Evolutionary conservation across 108 stramenopile species (phyloP).

Genomic region (Nitzschia palea): DNA sequence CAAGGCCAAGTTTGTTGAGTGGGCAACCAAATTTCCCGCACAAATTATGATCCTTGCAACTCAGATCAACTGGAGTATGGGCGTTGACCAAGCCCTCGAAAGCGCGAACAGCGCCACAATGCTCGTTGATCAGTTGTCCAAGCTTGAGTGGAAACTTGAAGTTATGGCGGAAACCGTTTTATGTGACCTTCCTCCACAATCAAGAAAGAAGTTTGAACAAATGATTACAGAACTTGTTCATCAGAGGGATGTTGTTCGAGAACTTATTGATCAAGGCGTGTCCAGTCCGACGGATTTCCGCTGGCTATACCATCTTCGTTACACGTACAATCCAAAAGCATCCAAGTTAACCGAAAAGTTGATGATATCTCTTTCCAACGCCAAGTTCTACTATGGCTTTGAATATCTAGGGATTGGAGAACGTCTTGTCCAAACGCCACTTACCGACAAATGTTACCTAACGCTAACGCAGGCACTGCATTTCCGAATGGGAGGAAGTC

Average conservation of each 20-base stretch:
- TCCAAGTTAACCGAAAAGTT: conserved; percentile 76
- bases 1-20: conserved; percentile 73
- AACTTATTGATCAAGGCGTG: conserved; percentile 74
- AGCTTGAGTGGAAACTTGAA: conserved; percentile 76
- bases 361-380: conserved; percentile 89
- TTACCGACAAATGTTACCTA: conserved; percentile 97
- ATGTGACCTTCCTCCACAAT: conserved; percentile 78
- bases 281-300: conserved; percentile 75
- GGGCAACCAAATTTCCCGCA: conserved; percentile 90
- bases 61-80: conserved; percentile 91
- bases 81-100: conserved; percentile 78
- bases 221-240: conserved; percentile 98
- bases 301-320: conserved; percentile 94
- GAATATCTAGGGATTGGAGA: conserved; percentile 99
- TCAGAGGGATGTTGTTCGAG: conserved; percentile 93
- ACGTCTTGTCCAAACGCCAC: conserved; percentile 95
- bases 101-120: conserved; percentile 42
- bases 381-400: conserved; percentile 95
- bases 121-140: conserved; percentile 42
- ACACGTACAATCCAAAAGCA: conserved; percentile 79
- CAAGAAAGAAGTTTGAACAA: conserved; percentile 96
- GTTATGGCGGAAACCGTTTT: conserved; percentile 93
- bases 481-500: conserved; percentile 96
- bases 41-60: conserved; percentile 95
- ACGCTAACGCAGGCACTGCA: conserved; percentile 97